Conservation (phyloP, 1,284 basidiomycete species). For the Xanthoconium separans region DNA sequence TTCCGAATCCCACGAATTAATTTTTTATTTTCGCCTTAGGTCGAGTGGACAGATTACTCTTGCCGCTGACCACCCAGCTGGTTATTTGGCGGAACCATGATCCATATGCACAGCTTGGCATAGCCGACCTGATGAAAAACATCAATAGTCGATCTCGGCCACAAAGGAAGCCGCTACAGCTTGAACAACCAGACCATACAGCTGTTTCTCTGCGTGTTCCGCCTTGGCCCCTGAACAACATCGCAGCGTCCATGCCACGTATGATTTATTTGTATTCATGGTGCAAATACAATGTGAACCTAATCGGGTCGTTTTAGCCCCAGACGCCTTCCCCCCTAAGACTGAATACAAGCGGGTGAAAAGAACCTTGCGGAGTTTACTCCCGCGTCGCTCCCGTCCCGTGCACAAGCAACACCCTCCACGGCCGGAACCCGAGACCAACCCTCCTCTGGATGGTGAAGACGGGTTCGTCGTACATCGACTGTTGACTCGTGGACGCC, state of each 20-base stretch:
- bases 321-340: constrained; percentile 31
- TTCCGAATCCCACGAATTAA: neutral
- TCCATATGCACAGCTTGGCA: constrained; percentile 37
- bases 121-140: constrained; percentile 35
- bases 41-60: constrained; percentile 29
- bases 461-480: constrained; percentile 6
- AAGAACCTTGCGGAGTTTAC: constrained; percentile 8
- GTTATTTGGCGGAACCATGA: constrained; percentile 29
- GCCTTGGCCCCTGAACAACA: constrained; percentile 29
- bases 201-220: constrained; percentile 16
- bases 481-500: constrained; percentile 15
- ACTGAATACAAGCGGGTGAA: constrained; percentile 21
- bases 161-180: constrained; percentile 20
- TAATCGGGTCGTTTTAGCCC: constrained; percentile 20
- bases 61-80: constrained; percentile 29
- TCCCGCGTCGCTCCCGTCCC: constrained; percentile 23
- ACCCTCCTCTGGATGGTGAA: neutral
- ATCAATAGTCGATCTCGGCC: constrained; percentile 17
- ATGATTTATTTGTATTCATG: constrained; percentile 10
- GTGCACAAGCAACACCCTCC: constrained; percentile 27
- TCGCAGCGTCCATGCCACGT: constrained; percentile 34
- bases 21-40: constrained; percentile 16
- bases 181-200: constrained; percentile 13
- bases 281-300: neutral
- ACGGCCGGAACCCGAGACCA: constrained; percentile 9